Evolutionary conservation across 208 protist species (phyloP).

Genomic region (Sergeia podlipaevii): DNA sequence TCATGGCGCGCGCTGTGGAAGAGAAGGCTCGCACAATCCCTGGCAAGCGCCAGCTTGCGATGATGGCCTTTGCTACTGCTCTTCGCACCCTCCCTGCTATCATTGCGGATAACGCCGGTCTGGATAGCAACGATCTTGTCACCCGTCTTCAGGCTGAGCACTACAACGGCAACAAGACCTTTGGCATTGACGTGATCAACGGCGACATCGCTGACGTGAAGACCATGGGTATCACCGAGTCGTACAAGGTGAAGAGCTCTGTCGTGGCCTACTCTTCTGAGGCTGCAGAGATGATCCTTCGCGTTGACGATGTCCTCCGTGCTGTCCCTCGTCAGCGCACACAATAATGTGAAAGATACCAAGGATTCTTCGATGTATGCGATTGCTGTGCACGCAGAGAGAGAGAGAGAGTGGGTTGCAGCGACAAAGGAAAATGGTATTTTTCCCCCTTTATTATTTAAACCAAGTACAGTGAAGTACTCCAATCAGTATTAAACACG

Average conservation of each 20-base stretch:
- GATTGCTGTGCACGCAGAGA: background rate
- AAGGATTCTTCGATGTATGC: no score
- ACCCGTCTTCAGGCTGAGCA: conserved; percentile 91
- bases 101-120: conserved; percentile 98
- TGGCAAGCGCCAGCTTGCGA: conserved; percentile 87
- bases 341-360: conserved; percentile 38
- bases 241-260: conserved; percentile 97
- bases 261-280: conserved; percentile 96
- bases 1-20: conserved; percentile 98
- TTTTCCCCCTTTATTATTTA: no score
- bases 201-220: conserved; percentile 95
- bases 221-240: conserved; percentile 97
- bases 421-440: background rate
- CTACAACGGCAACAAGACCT: conserved; percentile 52
- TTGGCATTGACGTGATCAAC: conserved; percentile 94
- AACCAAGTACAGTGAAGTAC: no score
- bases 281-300: conserved; percentile 99
- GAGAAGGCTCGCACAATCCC: conserved; percentile 86
- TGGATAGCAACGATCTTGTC: conserved; percentile 97
- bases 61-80: conserved; percentile 97
- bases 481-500: no score
- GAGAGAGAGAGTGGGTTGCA: background rate
- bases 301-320: conserved; percentile 98
- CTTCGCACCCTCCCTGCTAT: conserved; percentile 96
- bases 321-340: conserved; percentile 92